These are phyloP conservation scores for Mycena citricolor DNA, from an alignment of 1,284 basidiomycete genomes.

Conservation along the genomic window DNA sequence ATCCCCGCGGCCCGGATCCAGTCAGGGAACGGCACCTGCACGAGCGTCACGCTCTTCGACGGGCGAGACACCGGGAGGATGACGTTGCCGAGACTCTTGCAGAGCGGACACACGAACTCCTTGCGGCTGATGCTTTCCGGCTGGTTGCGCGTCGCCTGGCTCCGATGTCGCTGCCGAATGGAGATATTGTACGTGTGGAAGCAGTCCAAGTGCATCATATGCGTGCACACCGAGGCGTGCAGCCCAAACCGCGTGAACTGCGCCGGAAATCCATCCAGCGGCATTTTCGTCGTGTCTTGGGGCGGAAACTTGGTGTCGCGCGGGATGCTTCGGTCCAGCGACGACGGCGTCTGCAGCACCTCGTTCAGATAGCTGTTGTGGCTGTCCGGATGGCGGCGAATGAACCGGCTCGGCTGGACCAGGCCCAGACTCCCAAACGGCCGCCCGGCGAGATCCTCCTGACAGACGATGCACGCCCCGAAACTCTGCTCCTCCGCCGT, in stretches of 20 bases:
- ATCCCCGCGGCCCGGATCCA: slow-evolving; percentile 83
- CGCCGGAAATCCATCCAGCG: slow-evolving; percentile 77
- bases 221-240: slow-evolving; percentile 88
- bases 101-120: slow-evolving; percentile 98
- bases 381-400: slow-evolving; percentile 80
- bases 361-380: slow-evolving; percentile 73
- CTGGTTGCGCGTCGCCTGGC: slow-evolving; percentile 91
- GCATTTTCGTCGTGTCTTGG: too few species aligned
- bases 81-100: slow-evolving; percentile 95
- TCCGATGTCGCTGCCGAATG: slow-evolving; percentile 85
- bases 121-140: slow-evolving; percentile 91
- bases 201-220: slow-evolving; percentile 97
- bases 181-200: slow-evolving; percentile 90
- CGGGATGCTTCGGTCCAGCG: slow-evolving; percentile 58
- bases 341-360: slow-evolving; percentile 61
- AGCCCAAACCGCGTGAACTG: slow-evolving; percentile 81
- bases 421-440: slow-evolving; percentile 90
- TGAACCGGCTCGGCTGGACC: slow-evolving; percentile 84
- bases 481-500: slow-evolving; percentile 59
- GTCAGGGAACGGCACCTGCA: slow-evolving; percentile 71
- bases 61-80: slow-evolving; percentile 79
- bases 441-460: slow-evolving; percentile 80
- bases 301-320: slow-evolving; percentile 53
- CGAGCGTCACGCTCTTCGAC: slow-evolving; percentile 35
- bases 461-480: slow-evolving; percentile 97